Conservation (phyloP, 352 stramenopile species). For the Plasmopara muralis region DNA sequence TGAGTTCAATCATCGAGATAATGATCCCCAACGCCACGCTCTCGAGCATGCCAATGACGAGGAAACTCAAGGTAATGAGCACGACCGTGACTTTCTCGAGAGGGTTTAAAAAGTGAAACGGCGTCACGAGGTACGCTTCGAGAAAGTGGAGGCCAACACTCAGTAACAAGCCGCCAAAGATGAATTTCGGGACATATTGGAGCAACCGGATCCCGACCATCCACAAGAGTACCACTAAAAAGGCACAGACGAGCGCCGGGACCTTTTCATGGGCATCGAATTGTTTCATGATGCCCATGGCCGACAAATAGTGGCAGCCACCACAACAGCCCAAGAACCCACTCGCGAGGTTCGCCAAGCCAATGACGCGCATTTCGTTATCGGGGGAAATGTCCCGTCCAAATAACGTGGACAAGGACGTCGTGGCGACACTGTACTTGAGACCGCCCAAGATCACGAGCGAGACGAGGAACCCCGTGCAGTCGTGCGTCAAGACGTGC, state of each 20-base stretch:
- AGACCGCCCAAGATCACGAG: constrained; percentile 67
- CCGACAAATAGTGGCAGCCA: constrained; percentile 73
- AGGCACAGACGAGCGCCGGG: constrained; percentile 61
- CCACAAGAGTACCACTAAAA: constrained; percentile 52
- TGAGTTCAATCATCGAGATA: constrained; percentile 76
- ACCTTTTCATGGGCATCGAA: constrained; percentile 75
- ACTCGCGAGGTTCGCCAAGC: constrained; percentile 60
- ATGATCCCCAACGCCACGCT: constrained; percentile 67
- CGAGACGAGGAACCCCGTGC: constrained; percentile 55
- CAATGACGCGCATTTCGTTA: constrained; percentile 77
- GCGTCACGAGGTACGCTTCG: constrained; percentile 66
- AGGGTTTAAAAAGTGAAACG: constrained; percentile 65
- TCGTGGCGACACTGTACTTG: constrained; percentile 78
- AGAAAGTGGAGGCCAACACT: constrained; percentile 75
- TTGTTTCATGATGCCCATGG: constrained; percentile 83
- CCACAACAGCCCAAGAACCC: constrained; percentile 62
- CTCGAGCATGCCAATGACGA: constrained; percentile 66
- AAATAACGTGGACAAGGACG: constrained; percentile 75
- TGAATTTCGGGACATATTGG: constrained; percentile 76
- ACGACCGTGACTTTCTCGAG: constrained; percentile 58
- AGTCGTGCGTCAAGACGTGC: constrained; percentile 49
- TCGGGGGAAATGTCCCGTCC: constrained; percentile 70
- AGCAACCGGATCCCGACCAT: constrained; percentile 54
- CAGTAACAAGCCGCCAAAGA: constrained; percentile 69
- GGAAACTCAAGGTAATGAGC: constrained; percentile 62